These are phyloP conservation scores for Geotrichum cucujoidarum DNA, from an alignment of 1,139 yeast genomes.

Conservation along the genomic window DNA sequence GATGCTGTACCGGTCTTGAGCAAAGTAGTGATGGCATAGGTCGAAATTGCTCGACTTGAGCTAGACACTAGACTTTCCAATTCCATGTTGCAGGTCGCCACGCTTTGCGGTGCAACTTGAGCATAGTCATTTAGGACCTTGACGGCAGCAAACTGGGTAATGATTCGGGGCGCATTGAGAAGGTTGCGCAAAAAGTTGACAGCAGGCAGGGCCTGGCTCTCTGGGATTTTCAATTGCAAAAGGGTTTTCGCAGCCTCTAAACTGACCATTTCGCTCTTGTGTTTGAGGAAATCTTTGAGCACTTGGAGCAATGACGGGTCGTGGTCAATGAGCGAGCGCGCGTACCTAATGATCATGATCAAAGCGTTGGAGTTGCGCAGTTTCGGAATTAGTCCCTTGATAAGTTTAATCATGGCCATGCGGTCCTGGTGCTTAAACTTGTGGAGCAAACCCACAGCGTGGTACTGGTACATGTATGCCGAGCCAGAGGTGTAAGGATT, in stretches of 20 bases:
- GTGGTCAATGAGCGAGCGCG: slow-evolving; percentile 65
- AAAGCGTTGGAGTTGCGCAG: slow-evolving; percentile 53
- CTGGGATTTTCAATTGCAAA: slow-evolving; percentile 54
- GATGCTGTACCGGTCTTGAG: slow-evolving; percentile 92
- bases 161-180: slow-evolving; percentile 82
- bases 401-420: slow-evolving; percentile 88
- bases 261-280: slow-evolving; percentile 85
- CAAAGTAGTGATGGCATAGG: slow-evolving; percentile 95
- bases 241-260: slow-evolving; percentile 89
- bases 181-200: slow-evolving; percentile 69
- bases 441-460: slow-evolving; percentile 86
- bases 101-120: slow-evolving; percentile 70
- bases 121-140: slow-evolving; percentile 84
- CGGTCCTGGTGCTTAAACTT: slow-evolving; percentile 85
- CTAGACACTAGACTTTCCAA: slow-evolving; percentile 84
- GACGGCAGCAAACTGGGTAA: slow-evolving; percentile 88
- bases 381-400: slow-evolving; percentile 63
- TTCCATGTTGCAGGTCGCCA: slow-evolving; percentile 70
- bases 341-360: slow-evolving; percentile 78
- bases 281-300: slow-evolving; percentile 62
- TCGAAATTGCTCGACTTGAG: slow-evolving; percentile 82
- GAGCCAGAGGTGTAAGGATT: slow-evolving; percentile 25
- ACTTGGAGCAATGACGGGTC: slow-evolving; percentile 43
- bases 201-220: slow-evolving; percentile 60
- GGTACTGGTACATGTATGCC: slow-evolving; percentile 84